Evolutionary conservation across 1,139 yeast genomes (phyloP), one percentile per base, ranked within the genome.

Genomic region (Pichia sp.): DNA sequence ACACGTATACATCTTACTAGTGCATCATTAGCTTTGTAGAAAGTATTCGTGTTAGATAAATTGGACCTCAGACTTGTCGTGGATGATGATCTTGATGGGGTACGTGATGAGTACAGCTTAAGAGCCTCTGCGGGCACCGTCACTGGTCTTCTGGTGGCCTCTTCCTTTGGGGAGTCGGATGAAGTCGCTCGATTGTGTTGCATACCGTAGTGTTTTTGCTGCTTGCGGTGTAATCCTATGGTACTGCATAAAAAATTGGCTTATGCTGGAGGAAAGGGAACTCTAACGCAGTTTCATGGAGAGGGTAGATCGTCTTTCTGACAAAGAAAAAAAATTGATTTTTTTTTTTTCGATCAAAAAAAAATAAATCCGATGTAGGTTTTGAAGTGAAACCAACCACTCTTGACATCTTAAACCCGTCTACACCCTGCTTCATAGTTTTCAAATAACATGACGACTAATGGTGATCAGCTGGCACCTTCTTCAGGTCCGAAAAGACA

Each of bases 1-100:
- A 69, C 64, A 42, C 70, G 55, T 14, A 64, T 36, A 5, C 53
- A 30, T 29, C 60, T 58, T 41, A 52, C 46, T 3, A 54, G 9
- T 2, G 53, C 53, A 41, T 58, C 63, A 29, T 52, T 48, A 4
- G 56, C 16, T 38, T 36, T 34, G 16, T 12, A 30, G 4, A 58
- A 36, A 14, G 33, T 17, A 27, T 12, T 42, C 9, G 27, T 14
- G 27, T 31, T 46, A 14, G 54, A 41, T 40, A 38, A 27, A n/a
- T 31, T 36, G 2, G 44, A 29, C 43, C 41, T 31, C 7, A 47
- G 12, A 10, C 50, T 41, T 9, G 40, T 29, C 2, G 46, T 31
- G 7, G 51, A 49, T 24, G 47, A 42, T 4, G 51, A 42, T 49
- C 47, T 49, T 20, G 47, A 30, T 20, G 34, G 41, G 17, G 44